These are phyloP conservation scores for Vickermania ingenoplastis DNA, from an alignment of 208 protist species.

Conservation along the genomic window DNA sequence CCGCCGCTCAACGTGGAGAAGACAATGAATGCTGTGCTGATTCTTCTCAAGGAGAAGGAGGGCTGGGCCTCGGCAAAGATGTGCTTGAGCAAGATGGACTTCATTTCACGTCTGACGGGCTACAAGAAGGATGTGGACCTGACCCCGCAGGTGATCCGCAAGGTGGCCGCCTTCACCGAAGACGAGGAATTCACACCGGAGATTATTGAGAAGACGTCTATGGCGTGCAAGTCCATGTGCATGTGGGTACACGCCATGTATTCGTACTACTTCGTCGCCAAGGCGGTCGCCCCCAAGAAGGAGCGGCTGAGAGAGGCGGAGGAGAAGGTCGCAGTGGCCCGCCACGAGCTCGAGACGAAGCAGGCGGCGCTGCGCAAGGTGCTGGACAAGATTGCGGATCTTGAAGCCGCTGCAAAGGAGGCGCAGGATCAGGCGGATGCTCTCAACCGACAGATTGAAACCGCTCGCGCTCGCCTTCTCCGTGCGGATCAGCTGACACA, in stretches of 20 bases:
- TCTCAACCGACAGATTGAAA: constrained; percentile 84
- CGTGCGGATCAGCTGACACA: constrained; percentile 84
- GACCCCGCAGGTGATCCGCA: constrained; percentile 55
- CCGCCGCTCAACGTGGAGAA: constrained; percentile 87
- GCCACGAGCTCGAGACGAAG: constrained; percentile 41
- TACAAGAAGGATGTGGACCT: constrained; percentile 90
- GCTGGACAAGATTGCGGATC: constrained; percentile 51
- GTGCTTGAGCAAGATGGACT: constrained; percentile 84
- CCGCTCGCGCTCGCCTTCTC: constrained; percentile 60
- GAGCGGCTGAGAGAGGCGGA: constrained; percentile 65
- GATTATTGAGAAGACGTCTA: constrained; percentile 87
- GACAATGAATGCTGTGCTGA: constrained; percentile 90
- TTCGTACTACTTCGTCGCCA: constrained; percentile 89
- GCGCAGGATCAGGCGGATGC: constrained; percentile 72
- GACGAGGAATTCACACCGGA: constrained; percentile 89
- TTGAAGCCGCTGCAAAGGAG: constrained; percentile 63
- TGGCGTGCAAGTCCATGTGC: constrained; percentile 91
- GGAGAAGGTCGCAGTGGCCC: constrained; percentile 61
- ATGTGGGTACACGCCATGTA: constrained; percentile 94
- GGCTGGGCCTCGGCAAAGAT: constrained; percentile 88
- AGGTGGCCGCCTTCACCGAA: constrained; percentile 87
- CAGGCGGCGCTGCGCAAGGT: constrained; percentile 65
- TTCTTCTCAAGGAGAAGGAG: constrained; percentile 88
- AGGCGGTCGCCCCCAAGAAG: constrained; percentile 85
- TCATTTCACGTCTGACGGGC: constrained; percentile 76